Evolutionary conservation across 371 early-diverging fungal species (phyloP), one percentile per base, ranked within the genome.

Genomic region (Fennellomyces sp.): DNA sequence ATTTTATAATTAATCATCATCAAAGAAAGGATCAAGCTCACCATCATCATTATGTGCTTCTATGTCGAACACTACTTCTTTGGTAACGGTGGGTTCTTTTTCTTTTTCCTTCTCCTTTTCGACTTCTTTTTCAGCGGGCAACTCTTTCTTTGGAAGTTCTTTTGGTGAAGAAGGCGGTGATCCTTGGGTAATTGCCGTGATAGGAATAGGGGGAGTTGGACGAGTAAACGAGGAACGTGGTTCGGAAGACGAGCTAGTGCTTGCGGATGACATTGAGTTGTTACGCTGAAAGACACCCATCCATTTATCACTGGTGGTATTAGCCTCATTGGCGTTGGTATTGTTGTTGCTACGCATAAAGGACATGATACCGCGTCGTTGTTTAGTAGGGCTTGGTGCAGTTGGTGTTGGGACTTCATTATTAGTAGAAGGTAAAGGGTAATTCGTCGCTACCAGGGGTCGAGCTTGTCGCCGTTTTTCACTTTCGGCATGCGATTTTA

Each of bases 401-500:
- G 52, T 30, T n/a, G 50, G 30, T 12, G 49, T 25, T 29, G 56
- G 30, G 33, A 64, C 27, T 25, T 3, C 45, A 39, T 60, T 3
- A 27, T 54, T 54, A 21, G 35, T 45, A 13, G 33, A 56, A 19
- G 60, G 19, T 35, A 55, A 49, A 11, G 50, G 23, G 49, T 57
- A 29, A 11, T 57, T 63, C 23, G 58, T 47, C 2, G 68, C 72
- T 13, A 65, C 51, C 15, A 75, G 49, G 0, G 77, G 75, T 3
- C 64, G 56, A 7, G 76, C 72, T 27, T 57, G 67, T 2, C 78
- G 72, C 30, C 76, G 59, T 25, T 73, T 75, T 51, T 73, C 78
- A 35, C 68, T 75, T 36, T 81, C 81, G 4, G 60, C 62, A 29
- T 77, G 76, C 2, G 78, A 41, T 49, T 66, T 67, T 4, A 62